Evolutionary conservation across 2,329 filamentous ascomycete genomes (phyloP).

Genomic region (Paracorniculantispora psalliotae): DNA sequence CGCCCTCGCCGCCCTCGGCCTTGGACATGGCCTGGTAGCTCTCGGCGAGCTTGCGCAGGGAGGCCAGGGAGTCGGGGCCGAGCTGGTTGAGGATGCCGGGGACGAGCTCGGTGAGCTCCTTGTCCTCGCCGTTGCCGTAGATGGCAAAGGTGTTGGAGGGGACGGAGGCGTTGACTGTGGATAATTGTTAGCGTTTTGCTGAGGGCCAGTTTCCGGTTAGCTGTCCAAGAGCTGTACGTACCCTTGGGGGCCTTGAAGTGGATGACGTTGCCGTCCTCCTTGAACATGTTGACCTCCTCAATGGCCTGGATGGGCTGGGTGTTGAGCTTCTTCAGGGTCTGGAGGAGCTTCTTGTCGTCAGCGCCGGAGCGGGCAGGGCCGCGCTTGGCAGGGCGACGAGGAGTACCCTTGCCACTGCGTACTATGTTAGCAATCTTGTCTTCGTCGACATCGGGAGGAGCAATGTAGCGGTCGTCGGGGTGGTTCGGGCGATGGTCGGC

Average conservation of each 20-base stretch:
- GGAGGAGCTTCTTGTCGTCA: conserved; percentile 99
- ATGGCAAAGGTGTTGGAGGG: conserved; percentile 99
- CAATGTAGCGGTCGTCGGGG: conserved; percentile 10
- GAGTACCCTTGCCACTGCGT: conserved; percentile 87
- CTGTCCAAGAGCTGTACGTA: conserved; percentile 43
- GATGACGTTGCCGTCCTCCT: conserved; percentile 99
- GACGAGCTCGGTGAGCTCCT: conserved; percentile 98
- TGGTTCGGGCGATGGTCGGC: not conserved
- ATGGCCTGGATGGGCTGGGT: conserved; percentile 99
- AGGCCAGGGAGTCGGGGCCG: conserved; percentile 94
- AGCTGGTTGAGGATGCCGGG: conserved; percentile 99
- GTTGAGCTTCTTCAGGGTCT: conserved; percentile 97
- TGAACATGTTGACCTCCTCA: conserved; percentile 99
- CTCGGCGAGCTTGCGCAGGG: conserved; percentile 96
- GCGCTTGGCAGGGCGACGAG: conserved; percentile 97
- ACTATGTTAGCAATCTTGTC: conserved; percentile 26
- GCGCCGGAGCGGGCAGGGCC: conserved; percentile 86
- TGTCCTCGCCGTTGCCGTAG: conserved; percentile 98
- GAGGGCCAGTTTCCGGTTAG: not conserved
- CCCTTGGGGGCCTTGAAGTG: conserved; percentile 98
- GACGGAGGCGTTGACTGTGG: conserved; percentile 86
- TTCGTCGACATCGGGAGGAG: conserved; percentile 1
- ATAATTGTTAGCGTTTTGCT: conserved; percentile 11
- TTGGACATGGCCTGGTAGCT: conserved; percentile 99
- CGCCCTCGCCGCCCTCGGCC: conserved; percentile 73